These are phyloP conservation scores for Lachancea dasiensis DNA, from an alignment of 805 yeast species.

Conservation along the genomic window DNA sequence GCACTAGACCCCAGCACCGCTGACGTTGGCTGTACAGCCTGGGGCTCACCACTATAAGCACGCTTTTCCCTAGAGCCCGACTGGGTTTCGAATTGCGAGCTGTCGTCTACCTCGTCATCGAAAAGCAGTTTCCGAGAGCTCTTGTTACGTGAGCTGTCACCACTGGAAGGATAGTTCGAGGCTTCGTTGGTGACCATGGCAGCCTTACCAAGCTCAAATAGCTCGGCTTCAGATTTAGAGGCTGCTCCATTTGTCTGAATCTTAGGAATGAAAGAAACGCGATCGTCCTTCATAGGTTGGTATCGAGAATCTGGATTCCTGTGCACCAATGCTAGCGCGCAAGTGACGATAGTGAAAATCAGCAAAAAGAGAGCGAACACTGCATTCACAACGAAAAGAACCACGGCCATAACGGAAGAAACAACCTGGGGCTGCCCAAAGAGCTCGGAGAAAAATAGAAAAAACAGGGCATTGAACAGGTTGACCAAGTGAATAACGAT, in stretches of 20 bases:
- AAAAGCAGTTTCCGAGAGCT: conserved; percentile 9
- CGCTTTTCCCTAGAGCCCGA: conserved; percentile 8
- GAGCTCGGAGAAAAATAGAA: conserved; percentile 79
- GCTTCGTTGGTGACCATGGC: conserved; percentile 34
- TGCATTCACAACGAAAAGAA: conserved; percentile 85
- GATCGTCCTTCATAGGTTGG: conserved; percentile 94
- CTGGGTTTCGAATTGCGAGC: conserved; percentile 3
- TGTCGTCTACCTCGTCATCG: conserved; percentile 13
- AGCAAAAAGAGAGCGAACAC: conserved; percentile 75
- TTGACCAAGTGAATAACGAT: conserved; percentile 77
- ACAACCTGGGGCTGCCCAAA: conserved; percentile 82
- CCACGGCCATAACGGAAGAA: conserved; percentile 87
- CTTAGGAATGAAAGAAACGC: conserved; percentile 88
- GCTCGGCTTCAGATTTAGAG: conserved; percentile 27
- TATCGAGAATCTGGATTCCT: conserved; percentile 94
- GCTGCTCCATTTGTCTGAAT: conserved; percentile 35
- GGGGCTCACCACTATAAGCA: conserved; percentile 10
- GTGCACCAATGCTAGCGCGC: conserved; percentile 74
- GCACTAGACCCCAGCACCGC: conserved; percentile 22
- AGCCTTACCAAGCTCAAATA: conserved; percentile 33
- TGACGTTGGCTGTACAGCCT: conserved; percentile 27
- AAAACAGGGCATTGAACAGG: conserved; percentile 77
- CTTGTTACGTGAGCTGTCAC: conserved; percentile 7
- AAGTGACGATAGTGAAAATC: conserved; percentile 81
- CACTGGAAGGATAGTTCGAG: conserved; percentile 20